Conservation (phyloP, 768 basidiomycete species). For the Baorangia bicolor region DNA sequence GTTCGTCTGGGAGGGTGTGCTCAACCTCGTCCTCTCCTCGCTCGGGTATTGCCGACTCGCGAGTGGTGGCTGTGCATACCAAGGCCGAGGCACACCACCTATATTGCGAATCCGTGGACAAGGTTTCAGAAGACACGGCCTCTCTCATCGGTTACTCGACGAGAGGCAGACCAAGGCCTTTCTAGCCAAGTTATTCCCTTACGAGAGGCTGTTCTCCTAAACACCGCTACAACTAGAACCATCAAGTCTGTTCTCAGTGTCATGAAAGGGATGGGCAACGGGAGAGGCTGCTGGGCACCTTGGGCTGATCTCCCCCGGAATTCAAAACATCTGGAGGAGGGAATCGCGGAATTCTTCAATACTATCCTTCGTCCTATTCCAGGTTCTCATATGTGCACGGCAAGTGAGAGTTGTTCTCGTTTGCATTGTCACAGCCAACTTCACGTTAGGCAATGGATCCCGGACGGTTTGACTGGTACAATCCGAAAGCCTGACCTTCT, state of each 20-base stretch:
- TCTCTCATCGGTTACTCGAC: background rate
- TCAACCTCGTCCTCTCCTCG: background rate
- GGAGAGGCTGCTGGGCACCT: too few relatives aligned
- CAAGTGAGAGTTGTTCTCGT: background rate
- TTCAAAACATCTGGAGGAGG: too few relatives aligned
- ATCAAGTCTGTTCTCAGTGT: background rate
- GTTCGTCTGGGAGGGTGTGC: background rate
- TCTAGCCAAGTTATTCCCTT: background rate
- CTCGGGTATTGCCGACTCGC: slow-evolving; percentile 26
- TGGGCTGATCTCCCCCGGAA: too few relatives aligned
- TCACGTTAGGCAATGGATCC: background rate
- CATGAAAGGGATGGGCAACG: too few relatives aligned
- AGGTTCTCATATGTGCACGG: too few relatives aligned
- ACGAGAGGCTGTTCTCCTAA: background rate
- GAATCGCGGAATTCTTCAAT: too few relatives aligned
- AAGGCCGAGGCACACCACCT: too few relatives aligned
- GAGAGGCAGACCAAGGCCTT: background rate
- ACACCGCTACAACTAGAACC: background rate
- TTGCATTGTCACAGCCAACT: background rate
- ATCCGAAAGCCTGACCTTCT: background rate
- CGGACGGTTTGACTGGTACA: background rate
- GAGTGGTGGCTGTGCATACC: slow-evolving; percentile 22
- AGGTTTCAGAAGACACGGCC: background rate
- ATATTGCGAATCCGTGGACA: too few relatives aligned
- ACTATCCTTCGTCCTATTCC: too few relatives aligned